Evolutionary conservation across 768 basidiomycete species (phyloP).

Genomic region (Hygrocybe coccinea): DNA sequence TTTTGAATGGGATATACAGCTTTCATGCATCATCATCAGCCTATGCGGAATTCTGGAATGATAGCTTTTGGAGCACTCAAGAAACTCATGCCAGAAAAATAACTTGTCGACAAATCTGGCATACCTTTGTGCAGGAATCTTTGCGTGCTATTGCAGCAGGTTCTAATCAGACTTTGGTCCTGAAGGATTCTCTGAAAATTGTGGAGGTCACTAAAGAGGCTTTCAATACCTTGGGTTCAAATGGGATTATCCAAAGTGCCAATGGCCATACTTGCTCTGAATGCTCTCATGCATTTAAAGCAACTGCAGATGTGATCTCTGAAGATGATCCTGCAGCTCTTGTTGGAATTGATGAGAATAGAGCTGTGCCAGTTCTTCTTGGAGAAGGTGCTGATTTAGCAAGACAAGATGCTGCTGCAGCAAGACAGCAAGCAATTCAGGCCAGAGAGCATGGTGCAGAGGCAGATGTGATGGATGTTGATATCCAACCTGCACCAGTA

Average conservation of each 20-base stretch:
- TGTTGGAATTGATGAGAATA: constrained; percentile 3
- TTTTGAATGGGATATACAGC: constrained; percentile 16
- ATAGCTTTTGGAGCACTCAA: constrained; percentile 5
- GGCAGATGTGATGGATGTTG: not conserved
- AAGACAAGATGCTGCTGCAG: not conserved
- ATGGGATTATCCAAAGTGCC: constrained; percentile 7
- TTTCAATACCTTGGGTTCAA: constrained; percentile 1
- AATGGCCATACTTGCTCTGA: constrained; percentile 7
- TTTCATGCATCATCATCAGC: constrained; percentile 19
- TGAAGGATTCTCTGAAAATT: constrained; percentile 7
- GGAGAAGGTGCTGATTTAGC: not conserved
- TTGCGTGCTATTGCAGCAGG: constrained; percentile 11
- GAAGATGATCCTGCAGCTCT: not conserved
- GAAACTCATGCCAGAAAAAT: not conserved
- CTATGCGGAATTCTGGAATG: constrained; percentile 13
- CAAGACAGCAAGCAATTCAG: not conserved
- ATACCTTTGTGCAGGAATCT: constrained; percentile 20
- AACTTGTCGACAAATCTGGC: constrained; percentile 14
- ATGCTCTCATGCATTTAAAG: constrained; percentile 9
- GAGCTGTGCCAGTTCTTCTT: not conserved
- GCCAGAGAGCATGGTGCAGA: not conserved
- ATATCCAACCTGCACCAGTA: not conserved
- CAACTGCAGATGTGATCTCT: constrained; percentile 3
- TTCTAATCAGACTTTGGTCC: not conserved
- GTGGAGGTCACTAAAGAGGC: constrained; percentile 6